These are phyloP conservation scores for Lecanicillium sp. DNA, from an alignment of 2,329 filamentous ascomycete species.

Conservation along the genomic window DNA sequence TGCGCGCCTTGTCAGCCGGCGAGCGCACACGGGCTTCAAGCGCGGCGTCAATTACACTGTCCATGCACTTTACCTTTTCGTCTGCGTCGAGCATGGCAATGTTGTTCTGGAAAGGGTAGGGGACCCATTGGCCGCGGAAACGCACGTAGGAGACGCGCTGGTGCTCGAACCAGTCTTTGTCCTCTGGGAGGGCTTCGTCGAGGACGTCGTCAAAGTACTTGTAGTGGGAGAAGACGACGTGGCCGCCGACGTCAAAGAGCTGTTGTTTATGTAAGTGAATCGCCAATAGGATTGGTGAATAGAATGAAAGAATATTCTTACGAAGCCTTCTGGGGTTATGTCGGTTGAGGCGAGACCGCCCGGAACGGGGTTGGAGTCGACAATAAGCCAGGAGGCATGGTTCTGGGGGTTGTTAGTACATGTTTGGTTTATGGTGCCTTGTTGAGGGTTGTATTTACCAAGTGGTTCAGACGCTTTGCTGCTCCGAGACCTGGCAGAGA, in stretches of 20 bases:
- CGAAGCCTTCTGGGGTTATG: conserved; percentile 83
- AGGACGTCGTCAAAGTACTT: conserved; percentile 98
- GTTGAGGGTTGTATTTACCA: background rate
- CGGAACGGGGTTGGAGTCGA: conserved; percentile 77
- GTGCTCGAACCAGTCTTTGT: conserved; percentile 85
- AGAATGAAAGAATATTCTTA: conserved; percentile 38
- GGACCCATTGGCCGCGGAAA: conserved; percentile 83
- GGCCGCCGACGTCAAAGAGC: conserved; percentile 91
- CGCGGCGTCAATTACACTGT: conserved; percentile 84
- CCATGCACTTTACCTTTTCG: conserved; percentile 79
- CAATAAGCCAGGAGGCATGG: conserved; percentile 78
- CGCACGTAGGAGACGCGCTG: conserved; percentile 92
- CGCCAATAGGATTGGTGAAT: background rate
- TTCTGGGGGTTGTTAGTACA: conserved; percentile 40
- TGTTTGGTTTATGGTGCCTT: background rate
- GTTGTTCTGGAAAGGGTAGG: conserved; percentile 97
- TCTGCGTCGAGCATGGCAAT: conserved; percentile 89
- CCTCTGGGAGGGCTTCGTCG: conserved; percentile 77
- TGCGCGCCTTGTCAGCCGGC: conserved; percentile 72
- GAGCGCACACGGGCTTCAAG: conserved; percentile 69
- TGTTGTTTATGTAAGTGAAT: conserved; percentile 25
- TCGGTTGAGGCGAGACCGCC: conserved; percentile 89
- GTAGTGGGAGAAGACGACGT: conserved; percentile 96
- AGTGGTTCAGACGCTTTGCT: conserved; percentile 6
- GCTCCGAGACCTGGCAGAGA: conserved; percentile 7